Base-by-base conservation (phyloP, 2,329 filamentous ascomycete genomes). In the Colletotrichum tropicicola region DNA sequence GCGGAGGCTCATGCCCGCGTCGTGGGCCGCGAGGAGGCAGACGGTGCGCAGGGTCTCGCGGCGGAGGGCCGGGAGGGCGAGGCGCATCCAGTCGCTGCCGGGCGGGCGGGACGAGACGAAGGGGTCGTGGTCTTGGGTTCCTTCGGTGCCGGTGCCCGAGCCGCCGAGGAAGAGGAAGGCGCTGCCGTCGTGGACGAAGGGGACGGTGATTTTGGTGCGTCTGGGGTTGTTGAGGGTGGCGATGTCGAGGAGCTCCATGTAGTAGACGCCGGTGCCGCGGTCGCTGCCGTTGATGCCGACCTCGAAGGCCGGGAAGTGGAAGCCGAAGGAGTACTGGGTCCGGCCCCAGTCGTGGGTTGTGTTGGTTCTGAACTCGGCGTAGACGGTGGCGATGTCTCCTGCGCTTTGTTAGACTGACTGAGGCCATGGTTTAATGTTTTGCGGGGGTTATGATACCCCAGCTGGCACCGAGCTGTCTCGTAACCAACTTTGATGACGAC, bases 141-240 rank as follows among this genome's bases (percentile, higher is more conserved):
- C 32, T 2, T 5, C 2, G 10, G 32, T 5, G 21, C 2, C 2
- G 0, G 21, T 21, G 6, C 28, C 49, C 3, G 4, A 27, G 32
- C 49, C 49, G 49, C 49, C 49, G 49, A 41, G 49, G 49, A 53
- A 53, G 3, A 53, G 32, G 49, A 53, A 53, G 13, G 49, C 49
- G 32, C 49, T 53, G 49, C 35, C 49, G 32, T 53, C 19, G 23
- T 53, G 49, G 2, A 53, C 10, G 32, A 53, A 53, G 0, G 49
- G 49, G 0, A 32, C 39, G 9, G 32, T 19, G 32, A 53, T 53
- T 3, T 12, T 53, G 21, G 32, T 25, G 23, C 49, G 32, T 7
- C 23, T 25, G 1, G 49, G 21, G 49, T 53, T 53, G 32, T 32
- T 21, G 13, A 53, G 49, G 49, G 30, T 27, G 21, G 49, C 25